These are phyloP conservation scores for Eustoma russellianum DNA, from an alignment of 257 asterid species.

Conservation along the genomic window DNA sequence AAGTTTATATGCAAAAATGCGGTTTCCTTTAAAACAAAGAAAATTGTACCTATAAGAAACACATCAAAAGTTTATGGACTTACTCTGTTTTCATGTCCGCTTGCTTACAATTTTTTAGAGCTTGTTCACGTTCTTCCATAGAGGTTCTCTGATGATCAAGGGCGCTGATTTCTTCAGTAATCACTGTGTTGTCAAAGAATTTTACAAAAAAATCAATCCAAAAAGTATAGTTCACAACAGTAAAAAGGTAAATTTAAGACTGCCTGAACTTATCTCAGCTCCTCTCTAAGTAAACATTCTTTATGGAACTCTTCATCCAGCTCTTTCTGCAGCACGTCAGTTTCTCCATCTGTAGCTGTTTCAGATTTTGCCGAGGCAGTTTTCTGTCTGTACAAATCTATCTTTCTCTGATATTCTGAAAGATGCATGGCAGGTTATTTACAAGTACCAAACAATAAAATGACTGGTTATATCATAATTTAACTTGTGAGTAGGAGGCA, in stretches of 20 bases:
- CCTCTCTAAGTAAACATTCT: conserved; percentile 49
- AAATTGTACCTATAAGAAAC: too few species aligned
- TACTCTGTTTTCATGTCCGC: conserved; percentile 61
- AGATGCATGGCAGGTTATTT: neutral
- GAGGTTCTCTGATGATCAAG: conserved; percentile 43
- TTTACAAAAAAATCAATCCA: conserved; percentile 16
- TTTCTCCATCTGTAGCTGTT: conserved; percentile 43
- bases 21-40: too few species aligned
- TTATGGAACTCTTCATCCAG: conserved; percentile 44
- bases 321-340: conserved; percentile 44
- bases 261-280: conserved; percentile 67
- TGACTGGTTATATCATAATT: neutral
- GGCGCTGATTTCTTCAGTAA: conserved; percentile 34
- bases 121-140: conserved; percentile 40
- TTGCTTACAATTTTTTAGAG: conserved; percentile 46
- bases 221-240: conserved; percentile 5
- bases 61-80: conserved; percentile 24
- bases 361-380: conserved; percentile 39
- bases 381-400: conserved; percentile 53
- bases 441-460: too few species aligned
- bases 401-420: conserved; percentile 51
- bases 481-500: conserved; percentile 8
- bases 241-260: conserved; percentile 5
- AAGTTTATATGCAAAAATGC: too few species aligned
- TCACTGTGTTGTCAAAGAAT: conserved; percentile 43